Conservation (phyloP, 139 green algal genomes). For the Pseudopediastrum boryanum region DNA sequence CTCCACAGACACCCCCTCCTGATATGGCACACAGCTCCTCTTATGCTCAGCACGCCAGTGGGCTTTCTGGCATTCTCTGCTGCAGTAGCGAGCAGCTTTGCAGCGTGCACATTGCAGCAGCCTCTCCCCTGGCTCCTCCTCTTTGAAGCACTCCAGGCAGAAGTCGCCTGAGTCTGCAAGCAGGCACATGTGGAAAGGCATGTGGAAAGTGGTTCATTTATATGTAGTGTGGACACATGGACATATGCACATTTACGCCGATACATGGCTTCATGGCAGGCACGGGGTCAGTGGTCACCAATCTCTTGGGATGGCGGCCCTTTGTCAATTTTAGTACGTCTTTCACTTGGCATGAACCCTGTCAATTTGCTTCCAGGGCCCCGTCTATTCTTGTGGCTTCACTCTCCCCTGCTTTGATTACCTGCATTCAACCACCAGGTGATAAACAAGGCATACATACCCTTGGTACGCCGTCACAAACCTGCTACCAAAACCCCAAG, state of each 20-base stretch:
- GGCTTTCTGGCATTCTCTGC: constrained; percentile 9
- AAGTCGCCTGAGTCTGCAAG: neutral
- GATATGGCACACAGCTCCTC: neutral
- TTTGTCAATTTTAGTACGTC: neutral
- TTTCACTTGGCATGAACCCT: neutral
- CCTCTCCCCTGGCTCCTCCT: neutral
- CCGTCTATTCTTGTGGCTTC: too few species aligned
- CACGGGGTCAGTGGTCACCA: neutral
- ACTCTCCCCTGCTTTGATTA: too few species aligned
- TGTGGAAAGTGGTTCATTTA: neutral
- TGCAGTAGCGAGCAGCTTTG: constrained; percentile 20
- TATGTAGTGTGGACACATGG: neutral
- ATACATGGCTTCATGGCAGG: neutral
- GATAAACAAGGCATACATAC: too few species aligned
- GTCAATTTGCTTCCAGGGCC: too few species aligned
- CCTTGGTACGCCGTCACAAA: too few species aligned
- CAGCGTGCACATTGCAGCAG: constrained; percentile 15
- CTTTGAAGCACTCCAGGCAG: constrained; percentile 17
- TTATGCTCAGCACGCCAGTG: constrained; percentile 23
- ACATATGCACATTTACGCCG: neutral
- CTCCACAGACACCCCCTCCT: too few species aligned
- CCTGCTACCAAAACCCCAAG: too few species aligned
- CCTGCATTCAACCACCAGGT: too few species aligned
- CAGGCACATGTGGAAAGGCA: neutral
- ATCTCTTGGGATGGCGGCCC: neutral